A percentile compares a stretch with the other conserved stretches of the same genome.
phyloP scores from a whole-genome alignment of 2,329 filamentous ascomycete genomes.

The Orbilia javanica region DNA sequence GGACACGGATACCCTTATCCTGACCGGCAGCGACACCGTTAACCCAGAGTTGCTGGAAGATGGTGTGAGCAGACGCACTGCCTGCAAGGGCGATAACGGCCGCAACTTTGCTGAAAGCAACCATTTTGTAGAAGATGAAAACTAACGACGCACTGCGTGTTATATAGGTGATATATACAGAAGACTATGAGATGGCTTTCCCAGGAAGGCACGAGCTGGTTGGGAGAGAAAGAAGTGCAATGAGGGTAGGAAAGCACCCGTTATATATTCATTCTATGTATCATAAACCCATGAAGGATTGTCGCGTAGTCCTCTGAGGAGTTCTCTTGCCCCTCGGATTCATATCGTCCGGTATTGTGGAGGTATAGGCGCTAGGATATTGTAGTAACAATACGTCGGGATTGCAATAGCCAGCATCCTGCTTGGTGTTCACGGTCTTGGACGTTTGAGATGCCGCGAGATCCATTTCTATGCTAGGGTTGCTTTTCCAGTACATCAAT shows the following conservation, averaged over 20 bases:
- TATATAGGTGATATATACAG: constrained; percentile 31
- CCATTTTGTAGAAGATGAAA: constrained; percentile 44
- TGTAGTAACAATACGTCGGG: constrained; percentile 48
- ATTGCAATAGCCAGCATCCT: constrained; percentile 31
- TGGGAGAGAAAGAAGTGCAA: neutral
- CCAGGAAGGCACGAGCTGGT: constrained; percentile 35
- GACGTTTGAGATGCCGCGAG: constrained; percentile 47
- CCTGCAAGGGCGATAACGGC: constrained; percentile 55
- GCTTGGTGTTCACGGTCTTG: constrained; percentile 24
- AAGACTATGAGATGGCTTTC: constrained; percentile 31
- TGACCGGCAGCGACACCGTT: constrained; percentile 61
- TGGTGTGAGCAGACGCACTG: constrained; percentile 61
- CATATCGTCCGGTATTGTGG: constrained; percentile 39
- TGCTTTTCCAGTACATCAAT: constrained; percentile 11
- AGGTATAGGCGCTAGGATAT: constrained; percentile 25
- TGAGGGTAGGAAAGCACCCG: neutral
- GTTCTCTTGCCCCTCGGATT: constrained; percentile 39
- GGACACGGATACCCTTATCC: constrained; percentile 60
- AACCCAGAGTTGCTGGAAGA: constrained; percentile 62
- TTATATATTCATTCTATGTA: constrained; percentile 34
- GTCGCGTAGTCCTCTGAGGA: constrained; percentile 14
- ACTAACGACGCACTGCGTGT: constrained; percentile 45
- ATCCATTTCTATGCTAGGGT: constrained; percentile 2
- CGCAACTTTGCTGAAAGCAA: constrained; percentile 57
- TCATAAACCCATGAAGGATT: neutral